Evolutionary conservation across 2,329 filamentous ascomycete species (phyloP).

Genomic region (Endoconidiophora polonica): DNA sequence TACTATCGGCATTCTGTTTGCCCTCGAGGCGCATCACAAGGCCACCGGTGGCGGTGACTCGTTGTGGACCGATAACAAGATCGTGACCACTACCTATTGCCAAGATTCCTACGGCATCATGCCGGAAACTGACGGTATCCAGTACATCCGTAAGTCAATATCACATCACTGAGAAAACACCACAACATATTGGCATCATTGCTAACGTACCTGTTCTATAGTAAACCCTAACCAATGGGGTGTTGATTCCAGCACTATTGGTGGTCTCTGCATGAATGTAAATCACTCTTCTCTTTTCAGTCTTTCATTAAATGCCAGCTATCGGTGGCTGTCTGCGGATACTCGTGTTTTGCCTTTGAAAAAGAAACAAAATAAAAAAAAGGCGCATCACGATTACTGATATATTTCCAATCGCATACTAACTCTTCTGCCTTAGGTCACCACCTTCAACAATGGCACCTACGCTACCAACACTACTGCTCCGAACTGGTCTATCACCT

Average conservation of each 20-base stretch:
- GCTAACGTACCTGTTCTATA: conserved; percentile 15
- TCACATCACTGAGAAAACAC: not conserved
- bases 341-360: no score
- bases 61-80: conserved; percentile 27
- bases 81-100: conserved; percentile 24
- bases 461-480: conserved; percentile 30
- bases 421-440: conserved; percentile 23
- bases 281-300: conserved; percentile 16
- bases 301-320: not conserved
- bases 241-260: conserved; percentile 22
- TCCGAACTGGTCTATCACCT: conserved; percentile 35
- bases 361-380: not conserved
- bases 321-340: no score
- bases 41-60: conserved; percentile 25
- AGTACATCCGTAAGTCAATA: conserved; percentile 29
- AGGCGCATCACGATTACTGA: conserved; percentile 3
- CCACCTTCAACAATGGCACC: conserved; percentile 31
- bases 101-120: conserved; percentile 29
- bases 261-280: conserved; percentile 36
- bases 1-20: conserved; percentile 32
- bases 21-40: conserved; percentile 28
- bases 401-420: conserved; percentile 3
- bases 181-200: not conserved
- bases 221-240: conserved; percentile 43
- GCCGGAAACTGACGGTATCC: conserved; percentile 25